Base-by-base conservation (phyloP, 306 rosid species). In the Pyrus bretschneideri region DNA sequence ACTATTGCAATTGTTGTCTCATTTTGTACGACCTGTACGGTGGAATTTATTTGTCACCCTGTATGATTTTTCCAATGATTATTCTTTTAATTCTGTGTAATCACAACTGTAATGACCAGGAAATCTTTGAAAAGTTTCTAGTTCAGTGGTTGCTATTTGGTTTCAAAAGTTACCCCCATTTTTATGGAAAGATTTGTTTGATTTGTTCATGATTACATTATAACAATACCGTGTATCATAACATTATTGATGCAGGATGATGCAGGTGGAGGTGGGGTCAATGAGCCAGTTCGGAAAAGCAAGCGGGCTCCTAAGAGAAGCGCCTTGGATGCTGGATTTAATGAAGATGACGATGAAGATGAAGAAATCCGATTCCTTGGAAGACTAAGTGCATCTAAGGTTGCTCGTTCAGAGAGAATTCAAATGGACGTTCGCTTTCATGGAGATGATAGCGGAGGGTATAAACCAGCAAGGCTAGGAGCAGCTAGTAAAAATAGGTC, bases 321-420 rank as follows among this genome's bases (percentile, higher is more conserved):
- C 8, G 69, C 69, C 46, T 71, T 78, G 29, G 81, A 68, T 58
- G 78, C 22, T 15, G 84, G 54, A 49, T 15, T 49, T 49, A 49
- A 59, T 40, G 78, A 80, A 12, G 77, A 75, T 21, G 87, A 70
- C 11, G 80, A 81, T 55, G 84, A 75, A 59, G 83, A 84, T 38
- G 78, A 74, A 12, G 84, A 86, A 63, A 79, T 87, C 69, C 82
- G n/a, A 10, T 84, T 79, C 46, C 86, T 87, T 49, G 82, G 42
- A 68, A 84, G 74, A 60, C 79, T 79, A 42, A 79, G 63, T 19
- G 80, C 81, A 49, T 71, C 86, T 9, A 84, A 81, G 70, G 75
- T 61, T 30, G 10, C 71, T 35, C 46, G 54, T 42, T 31, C 75
- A 51, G 45, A 54, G 17, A 72, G 76, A 38, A 58, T 42, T 58